A percentile compares a stretch with the other conserved stretches of the same genome.
phyloP scores from a whole-genome alignment of 306 rosid species.

The Elaeagnus macrophylla region DNA sequence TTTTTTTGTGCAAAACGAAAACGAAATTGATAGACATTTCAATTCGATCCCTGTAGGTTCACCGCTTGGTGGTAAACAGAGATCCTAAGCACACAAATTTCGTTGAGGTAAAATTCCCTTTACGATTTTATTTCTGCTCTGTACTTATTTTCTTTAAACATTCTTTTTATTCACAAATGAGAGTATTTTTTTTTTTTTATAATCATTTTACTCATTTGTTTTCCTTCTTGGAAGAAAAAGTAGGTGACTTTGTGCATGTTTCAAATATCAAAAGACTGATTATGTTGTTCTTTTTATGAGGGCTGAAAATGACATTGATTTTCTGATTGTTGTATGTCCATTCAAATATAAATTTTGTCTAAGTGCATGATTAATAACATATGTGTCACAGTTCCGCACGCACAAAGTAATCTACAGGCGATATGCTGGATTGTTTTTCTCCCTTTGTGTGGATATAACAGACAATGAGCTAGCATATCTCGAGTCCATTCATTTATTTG shows the following conservation, averaged over 20 bases:
- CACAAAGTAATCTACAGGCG: conserved; percentile 93
- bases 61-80: conserved; percentile 93
- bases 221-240: too few relatives aligned
- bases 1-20: background rate
- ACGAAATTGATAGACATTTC: background rate
- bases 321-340: background rate
- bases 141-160: background rate
- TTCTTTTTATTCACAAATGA: too few relatives aligned
- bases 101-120: conserved; percentile 55
- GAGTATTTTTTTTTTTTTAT: too few relatives aligned
- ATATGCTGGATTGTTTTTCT: conserved; percentile 93
- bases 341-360: too few relatives aligned
- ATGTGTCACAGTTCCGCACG: conserved; percentile 73
- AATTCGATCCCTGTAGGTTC: conserved; percentile 47
- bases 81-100: conserved; percentile 95
- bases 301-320: too few relatives aligned
- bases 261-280: too few relatives aligned
- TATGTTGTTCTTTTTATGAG: too few relatives aligned
- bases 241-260: too few relatives aligned
- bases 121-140: background rate
- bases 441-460: conserved; percentile 93
- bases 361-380: too few relatives aligned
- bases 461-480: conserved; percentile 92
- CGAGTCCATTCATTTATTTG: conserved; percentile 94
- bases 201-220: too few relatives aligned